Conservation (phyloP, 169 alveolate genomes). For the Perkinsus chesapeaki region DNA sequence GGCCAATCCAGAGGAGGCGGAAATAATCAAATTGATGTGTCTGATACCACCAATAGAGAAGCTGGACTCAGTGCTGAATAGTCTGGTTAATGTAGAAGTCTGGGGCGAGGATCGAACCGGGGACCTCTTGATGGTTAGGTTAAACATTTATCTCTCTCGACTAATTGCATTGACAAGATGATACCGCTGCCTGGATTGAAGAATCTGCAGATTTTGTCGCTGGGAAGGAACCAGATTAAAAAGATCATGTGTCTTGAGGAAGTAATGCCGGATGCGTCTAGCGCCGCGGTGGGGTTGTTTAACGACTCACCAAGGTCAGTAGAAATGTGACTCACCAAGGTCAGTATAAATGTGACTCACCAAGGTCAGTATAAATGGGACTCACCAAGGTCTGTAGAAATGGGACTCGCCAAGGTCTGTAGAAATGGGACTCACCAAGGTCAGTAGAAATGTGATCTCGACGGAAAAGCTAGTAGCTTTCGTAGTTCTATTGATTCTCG, state of each 20-base stretch:
- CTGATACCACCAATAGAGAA: slow-evolving; percentile 67
- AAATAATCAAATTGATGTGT: slow-evolving; percentile 42
- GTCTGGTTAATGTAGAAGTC: slow-evolving; percentile 45
- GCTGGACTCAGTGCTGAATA: slow-evolving; percentile 63
- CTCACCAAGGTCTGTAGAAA: no score
- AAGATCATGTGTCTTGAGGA: slow-evolving; percentile 72
- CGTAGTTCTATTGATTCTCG: no score
- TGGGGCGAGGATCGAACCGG: neutral
- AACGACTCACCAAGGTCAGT: no score
- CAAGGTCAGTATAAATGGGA: no score
- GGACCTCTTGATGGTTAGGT: neutral
- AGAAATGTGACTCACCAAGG: no score
- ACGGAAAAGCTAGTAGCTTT: no score
- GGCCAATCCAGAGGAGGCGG: slow-evolving; percentile 50
- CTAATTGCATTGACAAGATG: slow-evolving; percentile 73
- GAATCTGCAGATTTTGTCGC: slow-evolving; percentile 59
- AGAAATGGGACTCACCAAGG: no score
- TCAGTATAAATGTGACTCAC: no score
- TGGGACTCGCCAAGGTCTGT: no score
- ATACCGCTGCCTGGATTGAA: slow-evolving; percentile 60
- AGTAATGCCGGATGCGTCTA: no score
- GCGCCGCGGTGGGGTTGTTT: no score
- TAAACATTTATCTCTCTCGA: slow-evolving; percentile 64
- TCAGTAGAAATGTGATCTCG: no score
- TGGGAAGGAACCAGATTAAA: slow-evolving; percentile 72